Evolutionary conservation across 306 rosid genomes (phyloP), one percentile per base, ranked within the genome.

Genomic region (Hippophae rhamnoides): DNA sequence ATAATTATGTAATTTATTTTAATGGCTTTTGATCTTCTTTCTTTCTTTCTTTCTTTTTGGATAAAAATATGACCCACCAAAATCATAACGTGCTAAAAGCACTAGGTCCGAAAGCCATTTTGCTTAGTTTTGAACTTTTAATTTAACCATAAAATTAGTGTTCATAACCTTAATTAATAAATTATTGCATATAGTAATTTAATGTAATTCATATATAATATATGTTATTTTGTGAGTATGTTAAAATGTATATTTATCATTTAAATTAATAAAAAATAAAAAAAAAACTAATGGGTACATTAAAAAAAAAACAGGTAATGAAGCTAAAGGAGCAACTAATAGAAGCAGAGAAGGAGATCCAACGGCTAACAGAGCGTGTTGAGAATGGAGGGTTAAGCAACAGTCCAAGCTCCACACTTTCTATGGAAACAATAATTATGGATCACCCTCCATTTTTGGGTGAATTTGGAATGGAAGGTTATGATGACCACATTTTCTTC

Each of bases 301-400:
- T 6, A 12, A 13, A 56, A 67, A 61, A 12, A 13, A 56, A 67
- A 61, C 71, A 93, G 99, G 74, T 84, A 26, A 2, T 70, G 59
- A 86, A 79, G 64, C 81, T 93, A 1, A 88, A 76, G 60, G 90
- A 82, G 8, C 78, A 77, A 25, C 81, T 93, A 3, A 63, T 47
- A 0, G 80, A 77, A 40, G 85, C 94, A 0, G 84, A 84, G 77
- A 84, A 71, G 43, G 86, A 84, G 72, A 86, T 78, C 47, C 82
- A 75, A 12, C 60, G 80, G 64, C 69, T 81, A 11, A 56, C 64
- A 1, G 86, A 83, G 53, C 76, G 67, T 0, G 60, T 2, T 2
- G 65, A 7, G 7, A 81, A 81, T 3, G 46, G 70, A 2, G 82
- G 62, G 7, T 64, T 83, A 3, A 88, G 77, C 57, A 78, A 82